Evolutionary conservation across 805 yeast species (phyloP), one percentile per base, ranked within the genome.

Genomic region (Myxozyma kluyveri): DNA sequence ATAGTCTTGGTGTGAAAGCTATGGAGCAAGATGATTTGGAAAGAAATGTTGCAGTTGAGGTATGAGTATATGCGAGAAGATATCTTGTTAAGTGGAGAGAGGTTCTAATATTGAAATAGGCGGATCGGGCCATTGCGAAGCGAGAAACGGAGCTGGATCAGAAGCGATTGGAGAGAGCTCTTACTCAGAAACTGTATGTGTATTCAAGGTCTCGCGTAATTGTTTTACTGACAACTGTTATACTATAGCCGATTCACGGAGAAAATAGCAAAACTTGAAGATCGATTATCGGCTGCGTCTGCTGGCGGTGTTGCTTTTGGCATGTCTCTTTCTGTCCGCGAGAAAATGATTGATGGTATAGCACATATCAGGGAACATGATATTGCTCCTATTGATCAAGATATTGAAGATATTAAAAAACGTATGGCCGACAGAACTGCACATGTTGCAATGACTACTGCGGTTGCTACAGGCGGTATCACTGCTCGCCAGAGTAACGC

Each of bases 21-120:
- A 81, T 88, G 52, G 89, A 86, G 61, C 98, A 93, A 67, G 82
- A 79, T 47, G 82, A 83, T 6, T 68, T 91, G n/a, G 99, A 90
- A 63, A 71, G 79, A 42, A 73, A 78, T 50, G 83, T 91, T 31
- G 88, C 88, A 17, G 72, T 47, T 19, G 57, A 67, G 54, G 73
- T 63, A 47, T 22, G 9, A 35, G 4, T 12, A 29, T 29, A 41
- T 18, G 10, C 22, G n/a, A 10, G 24, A n/a, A 10, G 33, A 7
- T 17, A 14, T 31, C 10, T 4, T 6, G 24, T 26, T 42, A 12
- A 19, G 18, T 17, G 22, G 17, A n/a, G 33, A 12, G 35, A 17
- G 45, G 4, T 21, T 29, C 42, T 42, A 26, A 43, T 23, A 32
- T 21, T 29, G 14, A 74, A 31, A 31, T 72, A 79, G 68, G 96